Base-by-base conservation (phyloP, 495 filamentous ascomycete genomes). In the Xylaria cubensis region DNA sequence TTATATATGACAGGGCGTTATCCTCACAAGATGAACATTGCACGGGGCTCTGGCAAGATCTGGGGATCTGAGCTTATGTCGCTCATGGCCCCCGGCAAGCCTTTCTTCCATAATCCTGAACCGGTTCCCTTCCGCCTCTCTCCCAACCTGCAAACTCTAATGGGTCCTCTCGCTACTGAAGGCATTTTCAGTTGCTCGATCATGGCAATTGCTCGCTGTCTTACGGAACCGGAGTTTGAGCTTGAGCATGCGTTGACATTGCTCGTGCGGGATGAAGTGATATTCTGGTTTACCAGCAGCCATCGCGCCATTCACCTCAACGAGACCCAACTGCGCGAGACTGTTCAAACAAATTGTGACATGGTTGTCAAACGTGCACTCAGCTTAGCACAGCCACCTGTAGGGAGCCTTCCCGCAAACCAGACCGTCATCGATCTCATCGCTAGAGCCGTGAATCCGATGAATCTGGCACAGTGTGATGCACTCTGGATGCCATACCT, bases 401-500 rank as follows among this genome's bases (percentile, higher is more conserved):
- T 76, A 36, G 84, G 81, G 80, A 91, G 91, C 72, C 83, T 98
- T 75, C 97, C 97, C 42, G 96, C 94, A 51, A 97, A 96, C 78
- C 97, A 99, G 85, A 98, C 94, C 34, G 93, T 97, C 42, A 94
- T 98, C 74, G 97, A 99, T 83, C 80, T 94, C 75, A 91, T 99
- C 69, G 90, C 90, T 17, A 89, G 88, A 82, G 93, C 94, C 13
- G 93, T 94, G 26, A 95, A 97, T 80, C 95, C 95, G 24, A 88
- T 91, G 85, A 91, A 94, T 79, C 80, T 99, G 80, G 90, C 92
- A 29, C 85, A 90, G 76, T 92, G 90, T 70, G 97, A 99, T 86
- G 90, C 95, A 73, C 86, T 98, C 74, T 99, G 96, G 94, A 98
- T 98, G 97, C 91, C 92, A 15, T 99, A 97, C 84, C 82, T 98